phyloP scores from a whole-genome alignment of 257 asterid species.

The Nicotiana attenuata region DNA sequence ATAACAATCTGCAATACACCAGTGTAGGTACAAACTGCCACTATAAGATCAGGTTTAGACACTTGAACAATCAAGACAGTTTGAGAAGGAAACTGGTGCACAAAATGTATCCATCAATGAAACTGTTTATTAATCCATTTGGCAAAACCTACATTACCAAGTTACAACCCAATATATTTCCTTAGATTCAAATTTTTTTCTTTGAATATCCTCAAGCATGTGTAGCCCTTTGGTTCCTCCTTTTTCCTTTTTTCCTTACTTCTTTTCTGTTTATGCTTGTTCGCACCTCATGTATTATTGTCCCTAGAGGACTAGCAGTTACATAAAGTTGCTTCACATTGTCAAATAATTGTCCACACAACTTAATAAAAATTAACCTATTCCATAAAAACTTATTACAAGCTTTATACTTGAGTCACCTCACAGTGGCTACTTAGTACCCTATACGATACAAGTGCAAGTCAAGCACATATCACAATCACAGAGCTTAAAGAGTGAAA shows the following conservation, averaged over 20 bases:
- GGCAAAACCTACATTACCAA: neutral
- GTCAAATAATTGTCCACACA: neutral
- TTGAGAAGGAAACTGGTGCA: neutral
- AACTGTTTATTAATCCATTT: neutral
- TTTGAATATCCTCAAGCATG: neutral
- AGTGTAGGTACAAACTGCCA: neutral
- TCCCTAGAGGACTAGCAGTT: neutral
- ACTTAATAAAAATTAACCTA: neutral
- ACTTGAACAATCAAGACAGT: neutral
- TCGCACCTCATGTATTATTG: neutral
- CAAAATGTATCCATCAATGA: neutral
- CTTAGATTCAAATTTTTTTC: neutral
- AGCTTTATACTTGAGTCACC: neutral
- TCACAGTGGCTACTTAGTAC: neutral
- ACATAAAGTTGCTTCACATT: neutral
- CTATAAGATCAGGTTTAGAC: neutral
- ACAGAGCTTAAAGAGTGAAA: neutral
- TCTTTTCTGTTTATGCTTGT: neutral
- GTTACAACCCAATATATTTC: neutral
- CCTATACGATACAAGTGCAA: neutral
- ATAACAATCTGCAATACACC: slow-evolving; percentile 56
- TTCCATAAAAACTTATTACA: neutral
- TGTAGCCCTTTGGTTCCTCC: neutral
- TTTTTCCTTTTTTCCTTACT: neutral
- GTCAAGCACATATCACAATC: neutral